Evolutionary conservation across 2,329 filamentous ascomycete species (phyloP).

Genomic region (Colletotrichum zoysiae): DNA sequence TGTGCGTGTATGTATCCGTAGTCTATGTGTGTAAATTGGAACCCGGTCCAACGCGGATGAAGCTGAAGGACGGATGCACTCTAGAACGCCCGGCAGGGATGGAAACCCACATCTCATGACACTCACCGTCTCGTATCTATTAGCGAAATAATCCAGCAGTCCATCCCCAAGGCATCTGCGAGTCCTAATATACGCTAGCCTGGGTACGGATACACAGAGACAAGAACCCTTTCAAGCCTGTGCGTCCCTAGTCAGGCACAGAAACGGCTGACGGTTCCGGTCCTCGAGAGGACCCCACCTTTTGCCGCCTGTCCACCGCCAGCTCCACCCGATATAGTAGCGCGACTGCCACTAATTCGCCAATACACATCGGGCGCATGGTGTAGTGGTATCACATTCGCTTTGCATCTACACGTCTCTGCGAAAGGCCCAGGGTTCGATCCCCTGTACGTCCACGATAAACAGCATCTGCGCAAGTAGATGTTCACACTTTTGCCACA

Average conservation of each 20-base stretch:
- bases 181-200: not conserved
- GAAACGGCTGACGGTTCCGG: not conserved
- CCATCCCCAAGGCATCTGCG: not conserved
- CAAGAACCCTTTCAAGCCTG: not conserved
- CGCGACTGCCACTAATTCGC: no score
- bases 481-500: no score
- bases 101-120: not conserved
- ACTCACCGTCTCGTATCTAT: not conserved
- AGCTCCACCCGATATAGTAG: no score
- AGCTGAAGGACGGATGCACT: not conserved
- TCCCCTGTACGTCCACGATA: constrained; percentile 14
- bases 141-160: not conserved
- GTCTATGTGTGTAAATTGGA: not conserved
- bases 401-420: constrained; percentile 19
- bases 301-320: not conserved
- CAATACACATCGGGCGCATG: constrained; percentile 5
- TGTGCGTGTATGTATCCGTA: not conserved
- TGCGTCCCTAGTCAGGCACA: not conserved
- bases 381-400: constrained; percentile 22
- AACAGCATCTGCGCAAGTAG: not conserved
- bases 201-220: not conserved
- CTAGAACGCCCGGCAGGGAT: not conserved
- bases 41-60: not conserved
- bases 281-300: not conserved
- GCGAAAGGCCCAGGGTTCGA: constrained; percentile 25